These are phyloP conservation scores for Cyberlindnera galapagoensis DNA, from an alignment of 805 yeast species.

Conservation along the genomic window DNA sequence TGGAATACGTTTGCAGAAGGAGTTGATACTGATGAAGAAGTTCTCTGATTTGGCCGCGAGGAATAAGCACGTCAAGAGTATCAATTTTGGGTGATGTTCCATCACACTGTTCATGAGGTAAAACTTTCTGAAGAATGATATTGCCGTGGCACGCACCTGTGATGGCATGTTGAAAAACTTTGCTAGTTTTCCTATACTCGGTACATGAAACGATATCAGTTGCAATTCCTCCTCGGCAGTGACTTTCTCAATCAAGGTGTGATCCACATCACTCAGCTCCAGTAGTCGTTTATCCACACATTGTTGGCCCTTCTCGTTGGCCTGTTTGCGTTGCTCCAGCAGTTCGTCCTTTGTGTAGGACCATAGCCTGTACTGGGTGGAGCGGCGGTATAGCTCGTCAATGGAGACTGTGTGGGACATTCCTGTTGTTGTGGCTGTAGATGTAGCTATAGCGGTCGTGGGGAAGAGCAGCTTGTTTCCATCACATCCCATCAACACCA, in stretches of 20 bases:
- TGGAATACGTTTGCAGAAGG: slow-evolving; percentile 66
- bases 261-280: slow-evolving; percentile 24
- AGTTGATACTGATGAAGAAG: slow-evolving; percentile 76
- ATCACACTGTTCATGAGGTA: slow-evolving; percentile 74
- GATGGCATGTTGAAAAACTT: slow-evolving; percentile 76
- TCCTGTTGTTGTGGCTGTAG: background rate
- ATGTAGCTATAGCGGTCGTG: too few species aligned
- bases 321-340: slow-evolving; percentile 36
- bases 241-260: slow-evolving; percentile 32
- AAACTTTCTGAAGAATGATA: slow-evolving; percentile 74
- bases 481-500: too few species aligned
- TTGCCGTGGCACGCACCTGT: slow-evolving; percentile 82
- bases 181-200: slow-evolving; percentile 62
- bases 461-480: too few species aligned
- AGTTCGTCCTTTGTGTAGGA: slow-evolving; percentile 64
- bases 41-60: slow-evolving; percentile 92
- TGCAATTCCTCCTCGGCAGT: slow-evolving; percentile 63
- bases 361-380: slow-evolving; percentile 83
- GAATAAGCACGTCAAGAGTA: slow-evolving; percentile 77
- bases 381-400: slow-evolving; percentile 84
- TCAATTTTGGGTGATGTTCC: slow-evolving; percentile 81
- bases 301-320: slow-evolving; percentile 49
- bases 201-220: slow-evolving; percentile 64
- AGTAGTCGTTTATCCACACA: slow-evolving; percentile 29
- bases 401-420: slow-evolving; percentile 42